Percentiles rank a stretch among this genome's conserved stretches.
phyloP scores from a whole-genome alignment of 2,329 filamentous ascomycete species.

The Aspergillus pseudoterreus region DNA sequence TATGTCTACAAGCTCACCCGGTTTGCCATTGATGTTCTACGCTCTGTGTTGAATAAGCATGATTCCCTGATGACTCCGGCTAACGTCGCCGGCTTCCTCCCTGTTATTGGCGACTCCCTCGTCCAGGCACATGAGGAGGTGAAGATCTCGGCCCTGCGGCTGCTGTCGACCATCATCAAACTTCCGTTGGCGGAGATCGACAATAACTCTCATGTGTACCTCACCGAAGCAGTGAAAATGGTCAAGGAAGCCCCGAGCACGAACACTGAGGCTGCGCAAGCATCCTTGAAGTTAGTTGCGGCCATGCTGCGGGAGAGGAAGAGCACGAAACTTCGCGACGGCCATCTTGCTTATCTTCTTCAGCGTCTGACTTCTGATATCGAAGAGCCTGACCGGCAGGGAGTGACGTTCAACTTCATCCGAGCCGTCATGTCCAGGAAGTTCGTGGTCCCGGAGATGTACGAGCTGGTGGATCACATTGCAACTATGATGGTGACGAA shows the following conservation, averaged over 20 bases:
- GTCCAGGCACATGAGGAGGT: conserved; percentile 86
- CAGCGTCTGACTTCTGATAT: conserved; percentile 80
- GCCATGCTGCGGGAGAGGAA: conserved; percentile 78
- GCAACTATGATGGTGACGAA: conserved; percentile 95
- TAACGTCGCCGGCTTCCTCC: conserved; percentile 82
- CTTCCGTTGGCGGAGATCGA: conserved; percentile 71
- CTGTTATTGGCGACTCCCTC: conserved; percentile 82
- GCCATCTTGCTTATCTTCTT: conserved; percentile 76
- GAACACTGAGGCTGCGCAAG: conserved; percentile 78
- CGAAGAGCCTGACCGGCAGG: conserved; percentile 86
- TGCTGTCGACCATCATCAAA: conserved; percentile 81
- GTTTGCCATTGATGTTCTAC: conserved; percentile 83
- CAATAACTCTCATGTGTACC: conserved; percentile 70
- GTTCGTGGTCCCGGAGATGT: conserved; percentile 80
- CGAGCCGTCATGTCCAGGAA: conserved; percentile 81
- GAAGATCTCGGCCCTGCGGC: conserved; percentile 78
- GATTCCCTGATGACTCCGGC: conserved; percentile 72
- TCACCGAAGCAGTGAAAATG: conserved; percentile 77
- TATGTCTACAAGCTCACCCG: conserved; percentile 83
- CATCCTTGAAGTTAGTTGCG: conserved; percentile 82
- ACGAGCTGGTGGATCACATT: conserved; percentile 86
- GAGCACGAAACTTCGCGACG: conserved; percentile 72
- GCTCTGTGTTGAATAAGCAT: conserved; percentile 81
- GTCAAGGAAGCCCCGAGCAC: conserved; percentile 75
- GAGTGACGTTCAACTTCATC: conserved; percentile 91